Evolutionary conservation across 2,329 filamentous ascomycete species (phyloP).

Genomic region (Trichoderma pleuroti): DNA sequence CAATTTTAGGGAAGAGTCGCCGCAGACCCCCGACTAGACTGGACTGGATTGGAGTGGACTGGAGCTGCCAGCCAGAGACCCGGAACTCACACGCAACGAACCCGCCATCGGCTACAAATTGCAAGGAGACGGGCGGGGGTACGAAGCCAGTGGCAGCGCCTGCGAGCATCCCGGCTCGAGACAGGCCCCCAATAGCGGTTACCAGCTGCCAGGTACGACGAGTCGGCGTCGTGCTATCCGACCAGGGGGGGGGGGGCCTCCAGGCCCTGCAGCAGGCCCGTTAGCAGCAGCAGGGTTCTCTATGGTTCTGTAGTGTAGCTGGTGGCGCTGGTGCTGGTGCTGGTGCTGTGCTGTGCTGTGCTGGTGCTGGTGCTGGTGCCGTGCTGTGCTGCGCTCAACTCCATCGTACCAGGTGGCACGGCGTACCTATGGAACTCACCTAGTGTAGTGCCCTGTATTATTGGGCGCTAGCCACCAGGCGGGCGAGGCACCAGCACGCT

Average conservation of each 20-base stretch:
- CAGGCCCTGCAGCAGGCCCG: not conserved
- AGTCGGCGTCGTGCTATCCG: constrained; percentile 15
- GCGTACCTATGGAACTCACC: no score
- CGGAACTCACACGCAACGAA: constrained; percentile 1
- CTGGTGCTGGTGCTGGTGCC: no score
- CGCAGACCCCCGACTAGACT: not conserved
- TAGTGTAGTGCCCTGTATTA: not conserved
- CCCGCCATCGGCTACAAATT: constrained; percentile 15
- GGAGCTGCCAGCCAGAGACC: constrained; percentile 14
- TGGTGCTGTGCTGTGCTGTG: no score
- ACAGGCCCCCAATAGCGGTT: constrained; percentile 6
- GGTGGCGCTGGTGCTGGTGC: not conserved
- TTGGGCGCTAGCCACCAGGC: not conserved
- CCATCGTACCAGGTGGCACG: not conserved
- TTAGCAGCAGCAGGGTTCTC: not conserved
- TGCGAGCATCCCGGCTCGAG: not conserved
- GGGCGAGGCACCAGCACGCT: not conserved
- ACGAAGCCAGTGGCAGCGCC: not conserved
- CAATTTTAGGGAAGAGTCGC: constrained; percentile 12
- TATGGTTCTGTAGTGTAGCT: not conserved
- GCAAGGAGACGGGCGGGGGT: constrained; percentile 14
- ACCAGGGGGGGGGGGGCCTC: not conserved
- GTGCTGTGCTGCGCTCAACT: not conserved
- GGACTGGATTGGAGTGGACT: not conserved
- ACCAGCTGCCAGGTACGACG: constrained; percentile 18